phyloP scores from a whole-genome alignment of 2,329 filamentous ascomycete species.

The Rachicladosporium sp. region DNA sequence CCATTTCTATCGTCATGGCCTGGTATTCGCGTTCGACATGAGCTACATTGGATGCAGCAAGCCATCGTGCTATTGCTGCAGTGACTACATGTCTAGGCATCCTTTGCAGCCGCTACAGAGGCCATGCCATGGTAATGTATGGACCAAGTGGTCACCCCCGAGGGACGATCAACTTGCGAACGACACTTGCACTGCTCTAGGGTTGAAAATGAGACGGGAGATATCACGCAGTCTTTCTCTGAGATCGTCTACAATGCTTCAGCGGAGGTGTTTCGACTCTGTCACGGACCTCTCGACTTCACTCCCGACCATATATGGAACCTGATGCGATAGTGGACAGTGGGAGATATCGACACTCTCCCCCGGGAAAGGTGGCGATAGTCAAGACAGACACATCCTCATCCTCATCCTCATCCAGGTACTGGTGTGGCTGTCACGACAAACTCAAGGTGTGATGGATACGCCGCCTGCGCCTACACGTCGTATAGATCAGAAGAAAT shows the following conservation, averaged over 20 bases:
- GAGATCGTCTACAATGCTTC: not conserved
- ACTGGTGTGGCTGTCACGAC: no score
- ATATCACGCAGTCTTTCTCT: not conserved
- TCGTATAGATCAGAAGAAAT: no score
- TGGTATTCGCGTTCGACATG: not conserved
- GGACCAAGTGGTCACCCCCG: not conserved
- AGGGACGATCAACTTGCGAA: not conserved
- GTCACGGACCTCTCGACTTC: not conserved
- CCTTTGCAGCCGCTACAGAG: not conserved
- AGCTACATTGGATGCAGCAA: slow-evolving; percentile 3
- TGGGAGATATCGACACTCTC: no score
- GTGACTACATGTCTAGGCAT: not conserved
- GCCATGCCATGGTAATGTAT: slow-evolving; percentile 1
- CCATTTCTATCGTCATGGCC: slow-evolving; percentile 1
- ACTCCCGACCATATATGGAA: not conserved
- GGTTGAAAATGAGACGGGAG: not conserved
- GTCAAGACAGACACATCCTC: no score
- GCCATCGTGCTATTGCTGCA: slow-evolving; percentile 1
- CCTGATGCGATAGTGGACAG: no score
- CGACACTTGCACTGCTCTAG: not conserved
- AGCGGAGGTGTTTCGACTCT: not conserved
- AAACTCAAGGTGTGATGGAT: no score
- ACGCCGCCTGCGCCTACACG: no score
- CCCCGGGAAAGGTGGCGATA: no score
- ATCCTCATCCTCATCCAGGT: no score